These are phyloP conservation scores for Lolium perenne DNA, from an alignment of 176 grass and related monocot genomes.

Conservation along the genomic window DNA sequence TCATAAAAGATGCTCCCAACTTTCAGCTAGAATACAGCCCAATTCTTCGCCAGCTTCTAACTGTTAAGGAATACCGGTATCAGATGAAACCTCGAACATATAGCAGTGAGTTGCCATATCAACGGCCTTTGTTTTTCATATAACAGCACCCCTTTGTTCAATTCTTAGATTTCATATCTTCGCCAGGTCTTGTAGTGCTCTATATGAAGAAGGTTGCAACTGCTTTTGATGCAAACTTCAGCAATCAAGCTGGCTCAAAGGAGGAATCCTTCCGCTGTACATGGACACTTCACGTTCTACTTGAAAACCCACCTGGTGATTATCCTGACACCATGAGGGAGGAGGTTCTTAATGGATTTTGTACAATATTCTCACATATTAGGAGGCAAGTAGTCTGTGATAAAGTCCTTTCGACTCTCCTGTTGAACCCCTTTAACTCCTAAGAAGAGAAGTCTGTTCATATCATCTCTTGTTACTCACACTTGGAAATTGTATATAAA, in stretches of 20 bases:
- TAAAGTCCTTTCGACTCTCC: constrained; percentile 20
- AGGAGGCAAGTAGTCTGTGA: constrained; percentile 48
- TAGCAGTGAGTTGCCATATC: constrained; percentile 58
- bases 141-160: constrained; percentile 20
- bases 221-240: constrained; percentile 54
- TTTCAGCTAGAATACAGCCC: constrained; percentile 73
- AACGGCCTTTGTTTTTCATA: constrained; percentile 3
- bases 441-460: constrained; percentile 6
- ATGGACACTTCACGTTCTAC: constrained; percentile 71
- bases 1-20: constrained; percentile 67
- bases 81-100: constrained; percentile 79
- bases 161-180: constrained; percentile 11
- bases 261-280: constrained; percentile 78
- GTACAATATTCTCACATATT: constrained; percentile 61
- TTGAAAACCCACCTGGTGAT: constrained; percentile 90
- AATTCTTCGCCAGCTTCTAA: constrained; percentile 76
- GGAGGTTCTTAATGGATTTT: constrained; percentile 70
- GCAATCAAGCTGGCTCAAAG: constrained; percentile 61
- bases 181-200: constrained; percentile 57
- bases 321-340: constrained; percentile 73
- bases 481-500: constrained; percentile 40
- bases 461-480: constrained; percentile 1
- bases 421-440: constrained; percentile 25
- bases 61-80: constrained; percentile 73
- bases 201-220: constrained; percentile 58